Percentiles rank a stretch among this genome's conserved stretches.
These are phyloP conservation scores for Mycosarcoma maydis DNA, from an alignment of 1,284 basidiomycete species.

Conservation along the genomic window DNA sequence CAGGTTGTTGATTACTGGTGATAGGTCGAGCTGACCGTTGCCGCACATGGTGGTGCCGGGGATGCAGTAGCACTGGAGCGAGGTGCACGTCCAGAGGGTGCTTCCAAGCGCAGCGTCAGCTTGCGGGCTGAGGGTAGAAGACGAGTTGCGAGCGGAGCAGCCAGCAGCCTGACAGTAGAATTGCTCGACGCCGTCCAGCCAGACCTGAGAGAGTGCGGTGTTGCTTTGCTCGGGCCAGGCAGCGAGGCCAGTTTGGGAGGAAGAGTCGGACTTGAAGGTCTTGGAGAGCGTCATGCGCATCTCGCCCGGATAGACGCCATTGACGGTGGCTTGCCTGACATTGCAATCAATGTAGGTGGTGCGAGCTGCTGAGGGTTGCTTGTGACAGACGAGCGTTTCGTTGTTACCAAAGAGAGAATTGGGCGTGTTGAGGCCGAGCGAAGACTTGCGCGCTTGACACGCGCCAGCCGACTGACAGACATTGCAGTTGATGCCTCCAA, in stretches of 20 bases:
- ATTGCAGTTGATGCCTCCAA: slow-evolving; percentile 58
- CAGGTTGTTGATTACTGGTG: slow-evolving; percentile 48
- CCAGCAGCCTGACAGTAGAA: slow-evolving; percentile 59
- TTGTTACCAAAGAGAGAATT: slow-evolving; percentile 29
- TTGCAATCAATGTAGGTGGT: slow-evolving; percentile 49
- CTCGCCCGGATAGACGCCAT: slow-evolving; percentile 47
- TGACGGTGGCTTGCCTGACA: slow-evolving; percentile 45
- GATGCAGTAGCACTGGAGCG: slow-evolving; percentile 56
- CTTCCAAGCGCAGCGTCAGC: slow-evolving; percentile 26
- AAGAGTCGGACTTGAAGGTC: slow-evolving; percentile 38
- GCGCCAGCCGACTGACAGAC: slow-evolving; percentile 43
- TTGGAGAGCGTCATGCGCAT: slow-evolving; percentile 54
- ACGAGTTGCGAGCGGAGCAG: slow-evolving; percentile 45
- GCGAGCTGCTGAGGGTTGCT: slow-evolving; percentile 50
- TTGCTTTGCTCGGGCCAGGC: slow-evolving; percentile 40
- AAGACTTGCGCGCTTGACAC: slow-evolving; percentile 35
- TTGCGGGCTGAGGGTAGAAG: slow-evolving; percentile 18
- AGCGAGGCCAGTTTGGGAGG: slow-evolving; percentile 41
- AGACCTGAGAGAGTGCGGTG: slow-evolving; percentile 52
- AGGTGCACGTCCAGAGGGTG: slow-evolving; percentile 45
- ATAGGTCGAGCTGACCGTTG: slow-evolving; percentile 36
- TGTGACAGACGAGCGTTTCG: slow-evolving; percentile 48
- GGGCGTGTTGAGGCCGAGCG: slow-evolving; percentile 22
- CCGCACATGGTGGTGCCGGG: slow-evolving; percentile 51
- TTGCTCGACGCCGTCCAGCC: slow-evolving; percentile 54